Percentiles rank a stretch among this genome's conserved stretches.
phyloP scores from a whole-genome alignment of 805 yeast genomes.

The baker's yeast (Saccharomyces cerevisiae) region DNA sequence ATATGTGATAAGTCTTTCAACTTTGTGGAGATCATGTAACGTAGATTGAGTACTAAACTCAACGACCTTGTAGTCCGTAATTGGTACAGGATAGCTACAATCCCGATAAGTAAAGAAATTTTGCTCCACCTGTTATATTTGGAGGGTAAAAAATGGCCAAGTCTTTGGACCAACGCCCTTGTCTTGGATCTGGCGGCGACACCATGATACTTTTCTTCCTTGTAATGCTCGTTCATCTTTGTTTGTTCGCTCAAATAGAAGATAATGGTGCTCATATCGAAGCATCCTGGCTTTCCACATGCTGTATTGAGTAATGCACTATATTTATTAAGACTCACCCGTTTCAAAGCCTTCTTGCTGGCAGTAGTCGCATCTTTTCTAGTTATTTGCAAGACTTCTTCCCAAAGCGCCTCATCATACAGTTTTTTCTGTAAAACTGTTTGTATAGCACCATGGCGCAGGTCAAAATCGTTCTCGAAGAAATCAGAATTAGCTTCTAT shows the following conservation, averaged over 20 bases:
- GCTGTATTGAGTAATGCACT: slow-evolving; percentile 27
- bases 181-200: not conserved
- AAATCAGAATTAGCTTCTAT: slow-evolving; percentile 14
- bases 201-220: not conserved
- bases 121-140: slow-evolving; percentile 1
- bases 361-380: not conserved
- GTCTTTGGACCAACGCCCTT: not conserved
- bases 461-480: slow-evolving; percentile 29
- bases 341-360: slow-evolving; percentile 2
- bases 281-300: slow-evolving; percentile 4
- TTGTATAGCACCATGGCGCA: slow-evolving; percentile 36
- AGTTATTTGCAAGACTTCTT: slow-evolving; percentile 7
- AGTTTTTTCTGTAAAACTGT: slow-evolving; percentile 26
- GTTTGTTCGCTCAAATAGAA: not conserved
- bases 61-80: not conserved
- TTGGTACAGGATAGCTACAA: slow-evolving; percentile 6
- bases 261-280: not conserved
- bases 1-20: not conserved
- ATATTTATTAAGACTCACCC: slow-evolving; percentile 14
- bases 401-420: slow-evolving; percentile 13
- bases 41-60: not conserved
- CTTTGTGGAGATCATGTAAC: not conserved
- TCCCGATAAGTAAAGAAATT: slow-evolving; percentile 9
- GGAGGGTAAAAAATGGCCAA: not conserved
- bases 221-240: not conserved